A percentile compares a stretch with the other conserved stretches of the same genome.
Evolutionary conservation across 2,329 filamentous ascomycete genomes (phyloP).

Genomic region (Cercospora sojina): DNA sequence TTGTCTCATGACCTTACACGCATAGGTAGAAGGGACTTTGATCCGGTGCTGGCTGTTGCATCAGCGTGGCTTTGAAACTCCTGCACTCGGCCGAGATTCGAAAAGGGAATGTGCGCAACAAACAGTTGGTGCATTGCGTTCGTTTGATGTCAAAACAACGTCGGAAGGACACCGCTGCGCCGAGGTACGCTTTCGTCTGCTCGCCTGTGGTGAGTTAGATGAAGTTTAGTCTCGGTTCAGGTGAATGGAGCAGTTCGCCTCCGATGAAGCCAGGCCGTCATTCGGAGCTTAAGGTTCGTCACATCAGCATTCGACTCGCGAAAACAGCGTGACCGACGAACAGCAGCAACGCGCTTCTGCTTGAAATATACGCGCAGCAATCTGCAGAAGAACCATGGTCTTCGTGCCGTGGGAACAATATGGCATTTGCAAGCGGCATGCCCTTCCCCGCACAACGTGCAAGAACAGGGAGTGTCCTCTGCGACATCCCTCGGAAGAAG

Average conservation of each 20-base stretch:
- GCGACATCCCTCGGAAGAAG: slow-evolving; percentile 23
- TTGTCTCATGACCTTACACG: background rate
- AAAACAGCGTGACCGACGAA: background rate
- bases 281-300: background rate
- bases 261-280: background rate
- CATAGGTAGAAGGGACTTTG: background rate
- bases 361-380: background rate
- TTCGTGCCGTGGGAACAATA: slow-evolving; percentile 28
- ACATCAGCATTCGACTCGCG: background rate
- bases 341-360: background rate
- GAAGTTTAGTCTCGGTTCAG: background rate
- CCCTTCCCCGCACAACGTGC: slow-evolving; percentile 19
- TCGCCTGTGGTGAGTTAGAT: background rate
- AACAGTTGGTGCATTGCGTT: background rate
- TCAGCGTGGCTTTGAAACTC: background rate
- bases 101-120: background rate
- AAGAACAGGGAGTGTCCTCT: slow-evolving; percentile 18
- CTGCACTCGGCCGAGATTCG: background rate
- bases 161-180: background rate
- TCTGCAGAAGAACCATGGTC: slow-evolving; percentile 20
- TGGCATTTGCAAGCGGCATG: slow-evolving; percentile 31
- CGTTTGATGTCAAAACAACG: background rate
- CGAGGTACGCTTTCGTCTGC: background rate
- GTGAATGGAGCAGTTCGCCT: background rate
- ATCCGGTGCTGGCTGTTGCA: background rate